A percentile compares a stretch with the other conserved stretches of the same genome.
phyloP scores from a whole-genome alignment of 1,139 yeast genomes.

The Sugiyamaella pinicola region DNA sequence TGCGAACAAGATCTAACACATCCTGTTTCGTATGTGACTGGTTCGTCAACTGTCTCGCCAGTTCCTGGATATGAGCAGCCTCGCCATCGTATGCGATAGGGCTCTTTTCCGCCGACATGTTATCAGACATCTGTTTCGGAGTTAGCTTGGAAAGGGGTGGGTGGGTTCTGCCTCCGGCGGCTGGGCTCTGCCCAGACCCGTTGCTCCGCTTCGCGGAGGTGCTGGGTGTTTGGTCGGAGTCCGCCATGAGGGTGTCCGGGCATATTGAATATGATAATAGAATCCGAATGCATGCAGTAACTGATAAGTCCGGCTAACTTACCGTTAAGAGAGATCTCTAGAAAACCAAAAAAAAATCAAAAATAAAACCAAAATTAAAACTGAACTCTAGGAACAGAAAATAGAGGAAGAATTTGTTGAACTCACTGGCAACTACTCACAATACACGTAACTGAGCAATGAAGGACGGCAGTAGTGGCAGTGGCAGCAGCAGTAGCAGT shows the following conservation, averaged over 20 bases:
- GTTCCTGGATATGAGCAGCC: slow-evolving; percentile 8
- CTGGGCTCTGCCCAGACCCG: slow-evolving; percentile 2
- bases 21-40: slow-evolving; percentile 23
- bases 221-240: not conserved
- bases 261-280: too few species aligned
- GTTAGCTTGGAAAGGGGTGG: not conserved
- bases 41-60: slow-evolving; percentile 34
- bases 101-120: slow-evolving; percentile 5
- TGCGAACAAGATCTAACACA: slow-evolving; percentile 17
- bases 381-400: too few species aligned
- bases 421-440: too few species aligned
- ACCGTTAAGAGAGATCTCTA: not conserved
- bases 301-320: not conserved
- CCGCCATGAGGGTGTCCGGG: too few species aligned
- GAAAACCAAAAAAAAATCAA: not conserved
- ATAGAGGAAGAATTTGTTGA: too few species aligned
- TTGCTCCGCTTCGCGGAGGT: slow-evolving; percentile 3
- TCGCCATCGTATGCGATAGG: slow-evolving; percentile 7
- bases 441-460: too few species aligned
- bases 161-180: not conserved
- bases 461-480: too few species aligned
- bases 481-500: too few species aligned
- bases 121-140: not conserved
- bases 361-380: too few species aligned
- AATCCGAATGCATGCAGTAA: too few species aligned